phyloP scores from a whole-genome alignment of 1,139 yeast genomes.

The Martiniozyma asiatica region DNA sequence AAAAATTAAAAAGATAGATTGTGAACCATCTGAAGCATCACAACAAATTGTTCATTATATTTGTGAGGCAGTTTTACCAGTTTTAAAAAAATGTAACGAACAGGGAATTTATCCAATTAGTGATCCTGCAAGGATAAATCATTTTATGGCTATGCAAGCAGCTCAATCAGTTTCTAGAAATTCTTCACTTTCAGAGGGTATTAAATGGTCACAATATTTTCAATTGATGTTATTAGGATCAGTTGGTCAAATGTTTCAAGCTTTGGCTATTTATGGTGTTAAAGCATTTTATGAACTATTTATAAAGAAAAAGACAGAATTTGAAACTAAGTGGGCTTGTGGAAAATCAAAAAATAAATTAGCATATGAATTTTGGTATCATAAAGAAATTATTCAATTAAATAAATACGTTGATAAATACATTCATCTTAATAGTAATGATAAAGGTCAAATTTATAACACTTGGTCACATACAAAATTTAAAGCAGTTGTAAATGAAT shows the following conservation, averaged over 20 bases:
- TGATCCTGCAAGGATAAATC: constrained; percentile 58
- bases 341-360: constrained; percentile 44
- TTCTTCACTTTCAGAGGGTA: constrained; percentile 46
- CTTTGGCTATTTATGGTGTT: constrained; percentile 74
- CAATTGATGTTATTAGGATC: constrained; percentile 51
- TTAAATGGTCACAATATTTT: constrained; percentile 59
- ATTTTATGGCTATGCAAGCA: constrained; percentile 62
- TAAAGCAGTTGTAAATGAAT: constrained; percentile 44
- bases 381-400: constrained; percentile 35
- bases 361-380: constrained; percentile 47
- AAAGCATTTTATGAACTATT: constrained; percentile 62
- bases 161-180: constrained; percentile 44
- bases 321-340: constrained; percentile 41
- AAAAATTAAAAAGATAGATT: constrained; percentile 44
- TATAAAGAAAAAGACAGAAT: constrained; percentile 44
- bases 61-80: constrained; percentile 52
- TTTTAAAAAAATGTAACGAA: constrained; percentile 50
- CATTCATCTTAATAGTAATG: constrained; percentile 26
- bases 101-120: constrained; percentile 48
- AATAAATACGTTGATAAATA: constrained; percentile 33
- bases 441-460: constrained; percentile 15
- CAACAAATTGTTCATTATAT: constrained; percentile 39
- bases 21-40: constrained; percentile 43
- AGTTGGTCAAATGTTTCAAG: constrained; percentile 61
- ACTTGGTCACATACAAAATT: constrained; percentile 62